Evolutionary conservation across 2,329 filamentous ascomycete genomes (phyloP).

Genomic region (Calonectria pseudoturangicola): DNA sequence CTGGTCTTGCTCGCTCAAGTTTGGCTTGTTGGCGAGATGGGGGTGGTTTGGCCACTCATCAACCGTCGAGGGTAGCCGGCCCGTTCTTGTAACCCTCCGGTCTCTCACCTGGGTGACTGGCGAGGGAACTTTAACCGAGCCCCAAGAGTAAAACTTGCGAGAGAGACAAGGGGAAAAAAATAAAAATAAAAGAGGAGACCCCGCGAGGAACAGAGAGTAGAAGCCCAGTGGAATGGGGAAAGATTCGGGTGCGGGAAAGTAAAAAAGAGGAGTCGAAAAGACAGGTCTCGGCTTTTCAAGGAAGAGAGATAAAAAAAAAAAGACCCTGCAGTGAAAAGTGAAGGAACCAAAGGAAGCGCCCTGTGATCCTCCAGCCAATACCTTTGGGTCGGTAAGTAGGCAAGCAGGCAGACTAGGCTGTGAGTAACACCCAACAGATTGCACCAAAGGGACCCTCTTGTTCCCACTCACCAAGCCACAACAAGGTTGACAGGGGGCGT

Average conservation of each 20-base stretch:
- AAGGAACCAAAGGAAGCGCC: constrained; percentile 10
- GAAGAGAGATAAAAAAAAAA: constrained; percentile 18
- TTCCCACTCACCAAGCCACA: constrained; percentile 22
- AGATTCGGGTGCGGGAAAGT: constrained; percentile 5
- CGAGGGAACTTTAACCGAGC: constrained; percentile 36
- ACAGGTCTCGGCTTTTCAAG: constrained; percentile 26
- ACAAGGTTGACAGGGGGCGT: constrained; percentile 24
- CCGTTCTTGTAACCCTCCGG: constrained; percentile 33
- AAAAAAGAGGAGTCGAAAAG: constrained; percentile 19
- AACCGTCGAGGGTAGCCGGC: constrained; percentile 33
- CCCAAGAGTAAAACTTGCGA: constrained; percentile 25
- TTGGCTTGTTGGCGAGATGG: constrained; percentile 28
- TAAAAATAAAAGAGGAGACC: background rate
- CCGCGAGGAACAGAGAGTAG: constrained; percentile 12
- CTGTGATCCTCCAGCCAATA: constrained; percentile 21
- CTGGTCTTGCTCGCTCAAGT: constrained; percentile 28
- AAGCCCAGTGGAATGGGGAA: constrained; percentile 7
- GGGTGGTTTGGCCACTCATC: constrained; percentile 29
- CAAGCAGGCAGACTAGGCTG: constrained; percentile 23
- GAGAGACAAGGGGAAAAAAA: background rate
- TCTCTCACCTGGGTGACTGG: constrained; percentile 15
- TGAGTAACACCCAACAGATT: constrained; percentile 25
- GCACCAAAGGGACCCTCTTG: constrained; percentile 21
- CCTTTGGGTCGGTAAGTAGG: constrained; percentile 21
- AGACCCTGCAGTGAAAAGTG: constrained; percentile 2